Evolutionary conservation across 106 monocot species (phyloP), one percentile per base, ranked within the genome.

Genomic region (Dendrobium catenatum): DNA sequence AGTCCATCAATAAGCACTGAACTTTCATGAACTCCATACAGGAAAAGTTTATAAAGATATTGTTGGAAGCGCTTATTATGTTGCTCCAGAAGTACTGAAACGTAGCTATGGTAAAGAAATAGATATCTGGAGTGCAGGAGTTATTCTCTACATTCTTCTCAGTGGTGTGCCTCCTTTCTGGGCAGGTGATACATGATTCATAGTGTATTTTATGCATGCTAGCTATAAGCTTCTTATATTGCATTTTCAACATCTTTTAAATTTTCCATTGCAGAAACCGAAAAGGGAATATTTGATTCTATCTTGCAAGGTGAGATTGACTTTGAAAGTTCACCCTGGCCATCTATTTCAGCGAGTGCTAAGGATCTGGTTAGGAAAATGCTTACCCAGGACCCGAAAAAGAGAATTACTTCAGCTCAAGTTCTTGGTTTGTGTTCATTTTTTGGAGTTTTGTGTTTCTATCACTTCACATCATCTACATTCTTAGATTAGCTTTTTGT

Each of bases 211-310:
- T 20, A n/a, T 70, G 70, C 70, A 33, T 70, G 70, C 37, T 37
- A 37, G 70, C 37, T 37, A 37, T 37, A 17, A 2, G 54, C 54
- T 37, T 37, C 0, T 15, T 49, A 73, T 58, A 47, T 73, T 22
- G 80, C 40, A 68, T 66, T 43, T 24, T 18, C 76, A 20, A 44
- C 47, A 37, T 3, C 37, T 37, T 37, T 48, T 6, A 43, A 20
- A 0, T 79, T 6, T 68, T 26, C 31, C 6, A 48, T 76, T 85
- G 16, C 81, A 94, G 94, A 94, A 83, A 92, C 88, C 0, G 95
- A 95, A 75, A 95, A 89, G 82, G 92, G 90, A 67, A 92, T 95
- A 80, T 95, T 95, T 77, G 90, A 95, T 83, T 85, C 90, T 48
- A 85, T 95, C 54, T 49, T 92, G 58, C 13, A 87, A 81, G 92